A percentile compares a stretch with the other conserved stretches of the same genome.
Evolutionary conservation across 306 rosid genomes (phyloP).

Genomic region (Quercus wislizeni): DNA sequence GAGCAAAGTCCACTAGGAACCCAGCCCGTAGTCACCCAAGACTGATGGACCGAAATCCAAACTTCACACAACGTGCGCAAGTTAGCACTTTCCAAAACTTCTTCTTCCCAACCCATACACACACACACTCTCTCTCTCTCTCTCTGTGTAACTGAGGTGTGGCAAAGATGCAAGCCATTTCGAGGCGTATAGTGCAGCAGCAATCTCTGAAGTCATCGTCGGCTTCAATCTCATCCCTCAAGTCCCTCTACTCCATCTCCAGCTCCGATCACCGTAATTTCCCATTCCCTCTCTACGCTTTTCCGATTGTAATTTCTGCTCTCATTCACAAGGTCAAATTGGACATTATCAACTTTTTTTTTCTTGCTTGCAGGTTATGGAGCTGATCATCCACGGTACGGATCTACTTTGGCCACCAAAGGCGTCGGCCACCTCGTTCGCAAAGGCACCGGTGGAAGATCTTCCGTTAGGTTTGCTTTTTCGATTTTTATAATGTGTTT

Average conservation of each 20-base stretch:
- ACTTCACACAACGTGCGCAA: background rate
- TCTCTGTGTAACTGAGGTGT: constrained; percentile 21
- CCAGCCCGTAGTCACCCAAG: background rate
- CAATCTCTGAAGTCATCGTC: constrained; percentile 48
- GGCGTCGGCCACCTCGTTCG: constrained; percentile 88
- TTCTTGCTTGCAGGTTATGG: constrained; percentile 48
- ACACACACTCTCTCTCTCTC: background rate
- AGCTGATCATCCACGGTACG: constrained; percentile 59
- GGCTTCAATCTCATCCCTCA: constrained; percentile 39
- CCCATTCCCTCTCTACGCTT: constrained; percentile 1
- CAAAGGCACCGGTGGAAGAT: constrained; percentile 99
- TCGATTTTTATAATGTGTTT: background rate
- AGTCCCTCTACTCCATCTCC: constrained; percentile 60
- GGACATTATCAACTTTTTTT: background rate
- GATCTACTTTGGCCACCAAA: constrained; percentile 65
- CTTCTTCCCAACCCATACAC: background rate
- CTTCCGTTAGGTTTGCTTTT: constrained; percentile 76
- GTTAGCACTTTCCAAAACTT: constrained; percentile 3
- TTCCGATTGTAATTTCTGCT: background rate
- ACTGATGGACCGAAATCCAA: constrained; percentile 18
- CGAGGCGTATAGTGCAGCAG: constrained; percentile 64
- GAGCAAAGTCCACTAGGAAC: no score
- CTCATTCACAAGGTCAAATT: background rate
- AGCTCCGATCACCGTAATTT: constrained; percentile 53
- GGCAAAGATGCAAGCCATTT: constrained; percentile 67